Conservation (phyloP, 495 filamentous ascomycete genomes). For the Neurospora sublineolata region DNA sequence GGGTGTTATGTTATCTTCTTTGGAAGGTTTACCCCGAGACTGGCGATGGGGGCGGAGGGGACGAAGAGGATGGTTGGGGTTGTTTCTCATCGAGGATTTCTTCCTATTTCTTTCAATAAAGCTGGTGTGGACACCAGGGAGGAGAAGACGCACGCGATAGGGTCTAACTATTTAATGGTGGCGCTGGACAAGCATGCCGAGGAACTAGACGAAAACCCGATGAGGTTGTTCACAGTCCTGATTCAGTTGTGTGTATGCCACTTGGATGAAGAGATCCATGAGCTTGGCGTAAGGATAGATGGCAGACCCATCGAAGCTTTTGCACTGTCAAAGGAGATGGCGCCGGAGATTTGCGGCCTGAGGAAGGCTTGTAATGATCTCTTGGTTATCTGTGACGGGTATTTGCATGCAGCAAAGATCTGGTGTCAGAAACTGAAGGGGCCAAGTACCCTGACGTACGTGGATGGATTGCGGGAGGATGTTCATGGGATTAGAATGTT, state of each 20-base stretch:
- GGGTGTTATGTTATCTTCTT: background rate
- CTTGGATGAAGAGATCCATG: background rate
- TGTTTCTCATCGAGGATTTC: background rate
- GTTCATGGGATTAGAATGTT: background rate
- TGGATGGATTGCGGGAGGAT: background rate
- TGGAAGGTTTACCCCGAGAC: background rate
- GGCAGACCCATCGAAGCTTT: background rate
- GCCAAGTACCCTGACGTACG: background rate
- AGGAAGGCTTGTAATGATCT: background rate
- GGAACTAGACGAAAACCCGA: background rate
- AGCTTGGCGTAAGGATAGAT: background rate
- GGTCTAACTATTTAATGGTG: rapidly evolving
- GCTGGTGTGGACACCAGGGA: background rate
- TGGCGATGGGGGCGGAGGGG: background rate
- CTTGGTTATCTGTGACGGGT: background rate
- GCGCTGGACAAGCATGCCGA: background rate
- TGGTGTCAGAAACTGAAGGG: background rate
- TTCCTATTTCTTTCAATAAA: background rate
- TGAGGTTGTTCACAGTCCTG: background rate
- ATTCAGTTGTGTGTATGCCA: background rate
- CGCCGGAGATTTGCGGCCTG: background rate
- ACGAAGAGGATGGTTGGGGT: background rate
- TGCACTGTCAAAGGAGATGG: background rate
- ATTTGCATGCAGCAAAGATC: background rate
- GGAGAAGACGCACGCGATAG: background rate